Conservation (phyloP, 2,329 filamentous ascomycete species). For the Tympanopsis confertula region DNA sequence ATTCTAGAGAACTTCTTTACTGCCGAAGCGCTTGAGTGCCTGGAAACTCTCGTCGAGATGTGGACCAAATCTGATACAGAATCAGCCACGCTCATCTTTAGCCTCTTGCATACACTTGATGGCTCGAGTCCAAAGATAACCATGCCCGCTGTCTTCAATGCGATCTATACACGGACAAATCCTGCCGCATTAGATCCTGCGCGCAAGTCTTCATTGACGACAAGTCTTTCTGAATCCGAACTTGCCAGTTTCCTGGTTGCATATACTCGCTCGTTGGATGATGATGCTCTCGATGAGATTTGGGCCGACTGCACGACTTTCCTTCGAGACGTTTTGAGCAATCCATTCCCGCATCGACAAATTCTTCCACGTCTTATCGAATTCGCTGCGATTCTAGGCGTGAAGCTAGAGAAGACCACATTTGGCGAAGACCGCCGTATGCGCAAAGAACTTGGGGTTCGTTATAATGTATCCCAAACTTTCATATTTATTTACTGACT, state of each 20-base stretch:
- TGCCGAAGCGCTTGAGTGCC: slow-evolving; percentile 81
- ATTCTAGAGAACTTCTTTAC: slow-evolving; percentile 87
- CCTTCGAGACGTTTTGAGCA: slow-evolving; percentile 75
- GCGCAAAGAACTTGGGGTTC: slow-evolving; percentile 75
- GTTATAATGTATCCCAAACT: slow-evolving; percentile 18
- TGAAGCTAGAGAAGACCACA: slow-evolving; percentile 95
- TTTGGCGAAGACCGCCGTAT: slow-evolving; percentile 91
- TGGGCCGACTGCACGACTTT: slow-evolving; percentile 93
- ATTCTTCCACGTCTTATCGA: slow-evolving; percentile 76
- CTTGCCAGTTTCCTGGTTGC: slow-evolving; percentile 81
- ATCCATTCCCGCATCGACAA: slow-evolving; percentile 89
- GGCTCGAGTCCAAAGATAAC: slow-evolving; percentile 83
- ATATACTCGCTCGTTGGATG: slow-evolving; percentile 80
- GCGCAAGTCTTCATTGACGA: slow-evolving; percentile 78
- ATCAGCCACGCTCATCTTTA: slow-evolving; percentile 44
- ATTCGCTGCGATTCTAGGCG: slow-evolving; percentile 78
- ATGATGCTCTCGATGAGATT: slow-evolving; percentile 96
- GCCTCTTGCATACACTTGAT: slow-evolving; percentile 79
- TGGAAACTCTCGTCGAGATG: slow-evolving; percentile 79
- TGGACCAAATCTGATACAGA: slow-evolving; percentile 52
- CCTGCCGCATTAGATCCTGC: slow-evolving; percentile 65
- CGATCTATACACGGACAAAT: slow-evolving; percentile 89
- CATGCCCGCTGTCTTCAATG: slow-evolving; percentile 88
- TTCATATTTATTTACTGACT: slow-evolving; percentile 12
- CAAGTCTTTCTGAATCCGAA: slow-evolving; percentile 71